phyloP scores from a whole-genome alignment of 768 basidiomycete genomes.

The Boletus eberwhitei region DNA sequence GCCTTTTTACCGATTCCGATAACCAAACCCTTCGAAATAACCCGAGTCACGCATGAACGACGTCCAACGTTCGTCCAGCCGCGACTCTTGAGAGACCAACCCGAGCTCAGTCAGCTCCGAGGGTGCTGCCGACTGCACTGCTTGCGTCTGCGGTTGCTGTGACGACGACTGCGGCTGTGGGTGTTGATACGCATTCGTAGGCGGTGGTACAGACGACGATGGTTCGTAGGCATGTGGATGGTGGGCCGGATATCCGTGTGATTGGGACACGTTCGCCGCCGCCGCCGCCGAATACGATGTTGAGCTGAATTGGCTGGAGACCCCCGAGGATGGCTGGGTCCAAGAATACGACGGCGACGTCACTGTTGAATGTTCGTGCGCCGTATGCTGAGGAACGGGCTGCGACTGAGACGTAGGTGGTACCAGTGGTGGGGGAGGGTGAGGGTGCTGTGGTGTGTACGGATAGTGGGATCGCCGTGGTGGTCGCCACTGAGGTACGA shows the following conservation, averaged over 20 bases:
- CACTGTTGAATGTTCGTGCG: conserved; percentile 17
- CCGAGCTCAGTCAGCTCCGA: conserved; percentile 58
- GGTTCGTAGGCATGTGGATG: conserved; percentile 20
- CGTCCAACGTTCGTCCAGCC: conserved; percentile 57
- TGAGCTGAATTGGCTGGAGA: conserved; percentile 4
- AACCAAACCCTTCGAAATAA: conserved; percentile 36
- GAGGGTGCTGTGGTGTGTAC: conserved; percentile 21
- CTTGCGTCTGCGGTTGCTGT: conserved; percentile 2
- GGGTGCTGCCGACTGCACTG: conserved; percentile 17
- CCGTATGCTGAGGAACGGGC: conserved; percentile 11
- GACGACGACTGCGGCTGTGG: conserved; percentile 5
- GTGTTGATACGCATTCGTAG: background rate
- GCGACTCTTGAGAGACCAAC: conserved; percentile 52
- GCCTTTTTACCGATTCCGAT: conserved; percentile 17
- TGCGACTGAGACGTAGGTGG: conserved; percentile 1
- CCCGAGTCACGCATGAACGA: conserved; percentile 61
- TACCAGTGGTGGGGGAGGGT: conserved; percentile 4
- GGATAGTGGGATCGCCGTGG: conserved; percentile 27
- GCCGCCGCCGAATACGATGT: conserved; percentile 9
- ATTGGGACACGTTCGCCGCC: background rate
- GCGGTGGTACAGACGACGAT: conserved; percentile 2
- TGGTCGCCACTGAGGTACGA: conserved; percentile 27
- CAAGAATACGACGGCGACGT: conserved; percentile 17
- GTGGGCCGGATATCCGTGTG: conserved; percentile 9
- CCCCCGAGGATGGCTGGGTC: conserved; percentile 2